Evolutionary conservation across 2,329 filamentous ascomycete genomes (phyloP), one percentile per base, ranked within the genome.

Genomic region (Exserohilum rostratum): DNA sequence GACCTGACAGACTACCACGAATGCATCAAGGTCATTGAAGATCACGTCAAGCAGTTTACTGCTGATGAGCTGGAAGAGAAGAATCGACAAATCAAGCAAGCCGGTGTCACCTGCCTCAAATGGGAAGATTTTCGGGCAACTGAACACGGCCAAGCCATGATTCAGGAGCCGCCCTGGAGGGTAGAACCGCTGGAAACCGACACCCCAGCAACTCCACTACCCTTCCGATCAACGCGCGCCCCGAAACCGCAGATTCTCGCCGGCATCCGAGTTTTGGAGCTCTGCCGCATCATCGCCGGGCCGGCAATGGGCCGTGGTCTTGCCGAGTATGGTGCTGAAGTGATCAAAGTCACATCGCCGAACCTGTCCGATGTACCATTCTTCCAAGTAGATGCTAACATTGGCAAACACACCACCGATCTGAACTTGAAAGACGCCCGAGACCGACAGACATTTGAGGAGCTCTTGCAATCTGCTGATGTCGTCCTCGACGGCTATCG

Each of bases 201-300:
- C 5, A 84, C 85, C 2, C 80, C 81, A 2, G 79, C 81, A 6
- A 70, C 73, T 3, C 77, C 82, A 0, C 76, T 87, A 31, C 71
- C 72, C 0, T 66, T 66, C 68, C 74, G 79, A 1, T 77, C 6
- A 65, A 85, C 46, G 53, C 67, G 10, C 12, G 49, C 67, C 54
- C 72, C 65, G 13, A 75, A 72, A 50, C 66, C 73, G 40, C 66
- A 75, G 39, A 71, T 63, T 64, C 85, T 77, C 55, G 80, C 67
- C 6, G 89, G 89, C 0, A 80, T 91, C 70, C 88, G 87, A 60
- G 88, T 92, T 5, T 80, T 92, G 5, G 90, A 93, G 68, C 77
- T 92, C 27, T 90, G 88, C 67, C 85, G 89, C 35, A 87, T 91
- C 65, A 90, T 92, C 59, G 89, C 89, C 3, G 89, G 88, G 0